A percentile compares a stretch with the other conserved stretches of the same genome.
Conservation (phyloP, 2,329 filamentous ascomycete genomes). For the Beauveria bassiana region DNA sequence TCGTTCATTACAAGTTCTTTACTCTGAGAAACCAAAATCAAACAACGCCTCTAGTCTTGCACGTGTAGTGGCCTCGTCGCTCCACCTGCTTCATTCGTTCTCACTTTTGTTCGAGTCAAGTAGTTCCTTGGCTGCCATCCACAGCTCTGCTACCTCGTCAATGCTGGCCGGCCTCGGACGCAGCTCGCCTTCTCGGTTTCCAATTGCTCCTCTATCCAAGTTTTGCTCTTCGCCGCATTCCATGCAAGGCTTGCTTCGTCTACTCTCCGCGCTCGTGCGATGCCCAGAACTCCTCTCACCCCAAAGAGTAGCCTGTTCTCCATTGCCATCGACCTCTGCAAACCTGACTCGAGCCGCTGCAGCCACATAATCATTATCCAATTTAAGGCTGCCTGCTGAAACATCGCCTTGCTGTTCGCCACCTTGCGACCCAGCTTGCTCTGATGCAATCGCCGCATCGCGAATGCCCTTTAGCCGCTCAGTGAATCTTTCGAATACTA, state of each 20-base stretch:
- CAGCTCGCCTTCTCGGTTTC: neutral
- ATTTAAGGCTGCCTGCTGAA: neutral
- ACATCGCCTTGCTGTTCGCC: neutral
- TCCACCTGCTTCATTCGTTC: neutral
- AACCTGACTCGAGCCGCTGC: slow-evolving; percentile 7
- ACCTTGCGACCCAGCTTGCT: neutral
- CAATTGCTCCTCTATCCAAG: neutral
- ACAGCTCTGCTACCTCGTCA: slow-evolving; percentile 16
- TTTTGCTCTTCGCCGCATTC: neutral
- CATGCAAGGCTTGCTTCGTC: neutral
- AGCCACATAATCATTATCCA: slow-evolving; percentile 5
- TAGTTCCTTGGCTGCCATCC: slow-evolving; percentile 18
- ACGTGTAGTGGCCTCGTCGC: neutral
- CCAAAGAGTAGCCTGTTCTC: neutral
- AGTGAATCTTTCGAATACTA: slow-evolving; percentile 38
- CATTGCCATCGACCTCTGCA: slow-evolving; percentile 5
- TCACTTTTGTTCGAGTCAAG: slow-evolving; percentile 14
- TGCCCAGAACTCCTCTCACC: neutral
- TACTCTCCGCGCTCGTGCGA: neutral
- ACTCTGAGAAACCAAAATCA: neutral
- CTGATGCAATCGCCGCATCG: slow-evolving; percentile 15
- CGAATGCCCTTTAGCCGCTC: slow-evolving; percentile 25
- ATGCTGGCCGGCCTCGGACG: slow-evolving; percentile 2
- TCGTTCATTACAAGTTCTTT: neutral
- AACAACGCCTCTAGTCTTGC: neutral